A percentile compares a stretch with the other conserved stretches of the same genome.
phyloP scores from a whole-genome alignment of 140 eudicot species.

The Flaveria floridana region DNA sequence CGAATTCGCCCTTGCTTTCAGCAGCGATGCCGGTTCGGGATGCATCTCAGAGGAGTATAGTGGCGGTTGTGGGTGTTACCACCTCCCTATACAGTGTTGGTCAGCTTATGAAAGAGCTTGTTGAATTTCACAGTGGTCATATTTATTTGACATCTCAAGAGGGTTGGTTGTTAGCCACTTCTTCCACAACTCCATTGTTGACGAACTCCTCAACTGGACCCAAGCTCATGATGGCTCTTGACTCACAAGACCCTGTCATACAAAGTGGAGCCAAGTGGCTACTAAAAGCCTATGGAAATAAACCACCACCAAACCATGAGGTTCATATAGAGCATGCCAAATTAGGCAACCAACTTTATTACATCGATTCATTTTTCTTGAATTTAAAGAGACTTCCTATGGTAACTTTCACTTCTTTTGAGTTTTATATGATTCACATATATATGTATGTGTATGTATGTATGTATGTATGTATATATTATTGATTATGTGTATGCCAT shows the following conservation, averaged over 20 bases:
- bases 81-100: slow-evolving; percentile 89
- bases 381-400: slow-evolving; percentile 91
- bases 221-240: slow-evolving; percentile 83
- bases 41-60: slow-evolving; percentile 61
- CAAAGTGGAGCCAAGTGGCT: slow-evolving; percentile 80
- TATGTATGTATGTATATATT: not conserved
- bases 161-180: slow-evolving; percentile 92
- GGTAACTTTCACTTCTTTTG: slow-evolving; percentile 41
- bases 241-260: slow-evolving; percentile 72
- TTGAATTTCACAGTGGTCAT: slow-evolving; percentile 87
- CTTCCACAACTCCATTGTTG: slow-evolving; percentile 73
- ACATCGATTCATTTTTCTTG: slow-evolving; percentile 84
- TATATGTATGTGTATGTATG: not conserved
- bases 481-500: slow-evolving; percentile 10
- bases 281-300: slow-evolving; percentile 51
- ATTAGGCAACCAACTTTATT: slow-evolving; percentile 63
- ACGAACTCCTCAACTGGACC: slow-evolving; percentile 66
- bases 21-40: slow-evolving; percentile 95
- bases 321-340: slow-evolving; percentile 88
- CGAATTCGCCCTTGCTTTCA: slow-evolving; percentile 79
- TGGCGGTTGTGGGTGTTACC: slow-evolving; percentile 96
- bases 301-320: slow-evolving; percentile 61
- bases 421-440: not conserved
- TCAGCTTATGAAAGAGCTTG: slow-evolving; percentile 91
- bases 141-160: slow-evolving; percentile 95